Evolutionary conservation across 2,329 filamentous ascomycete species (phyloP), one percentile per base, ranked within the genome.

Genomic region (Bertia moriformis): DNA sequence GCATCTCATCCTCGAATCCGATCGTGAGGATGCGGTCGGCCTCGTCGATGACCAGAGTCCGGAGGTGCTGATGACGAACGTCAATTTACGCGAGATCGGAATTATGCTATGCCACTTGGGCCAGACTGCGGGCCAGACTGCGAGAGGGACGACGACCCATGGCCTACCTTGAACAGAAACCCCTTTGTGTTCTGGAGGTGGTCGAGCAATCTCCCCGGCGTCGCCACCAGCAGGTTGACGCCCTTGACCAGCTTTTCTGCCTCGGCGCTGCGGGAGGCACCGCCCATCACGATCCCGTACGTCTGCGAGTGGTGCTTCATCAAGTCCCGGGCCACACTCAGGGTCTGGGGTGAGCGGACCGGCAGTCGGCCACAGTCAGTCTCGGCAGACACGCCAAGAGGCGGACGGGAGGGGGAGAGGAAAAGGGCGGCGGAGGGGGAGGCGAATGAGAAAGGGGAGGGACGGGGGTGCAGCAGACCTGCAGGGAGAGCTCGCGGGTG

Each of bases 1-100:
- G 73, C 83, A 98, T 94, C 63, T 98, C 89, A 53, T 96, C 91
- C 60, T 98, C 91, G 68, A 98, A 98, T 50, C 91, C 89, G 45
- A 95, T 85, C 63, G 98, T 91, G 36, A 96, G 66, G 45, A 98
- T 95, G 37, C 91, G 80, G 57, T 98, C 91, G 14, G 91, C 91
- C 63, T 98, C 91, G 51, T 98, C 91, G 48, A 96, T 95, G 48
- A 98, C 75, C 27, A 98, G 69, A 1, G 85, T 83, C 59, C 88
- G 86, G 50, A 94, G 63, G 59, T 95, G 94, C 69, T 93, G 71
- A 85, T 94, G 1, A 81, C 65, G 33, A 43, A 38, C 17, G 38
- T 14, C 30, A n/a, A n/a, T n/a, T n/a, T n/a, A n/a, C n/a, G n/a
- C n/a, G n/a, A n/a, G 22, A 4, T 13, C 13, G 13, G 2, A 14